Percentiles rank a stretch among this genome's conserved stretches.
These are phyloP conservation scores for Noccaea caerulescens DNA, from an alignment of 345 rosid genomes.

Conservation along the genomic window DNA sequence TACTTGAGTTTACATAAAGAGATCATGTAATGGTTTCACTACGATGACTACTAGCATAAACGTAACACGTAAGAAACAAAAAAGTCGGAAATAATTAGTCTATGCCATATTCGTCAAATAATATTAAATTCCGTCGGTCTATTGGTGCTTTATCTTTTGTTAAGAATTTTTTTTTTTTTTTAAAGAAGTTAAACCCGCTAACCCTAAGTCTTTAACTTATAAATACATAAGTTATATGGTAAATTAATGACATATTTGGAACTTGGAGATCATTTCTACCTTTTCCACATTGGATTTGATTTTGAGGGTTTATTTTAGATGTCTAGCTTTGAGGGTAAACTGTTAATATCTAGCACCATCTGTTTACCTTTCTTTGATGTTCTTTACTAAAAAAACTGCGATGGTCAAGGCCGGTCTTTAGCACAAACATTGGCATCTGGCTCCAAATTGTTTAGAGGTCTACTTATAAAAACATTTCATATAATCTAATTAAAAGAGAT, in stretches of 20 bases:
- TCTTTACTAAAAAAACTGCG: neutral
- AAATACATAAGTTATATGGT: neutral
- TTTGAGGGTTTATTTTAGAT: neutral
- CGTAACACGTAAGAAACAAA: too few species aligned
- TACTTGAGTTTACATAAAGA: too few species aligned
- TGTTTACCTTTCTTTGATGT: neutral
- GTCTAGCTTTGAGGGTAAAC: neutral
- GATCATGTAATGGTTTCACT: too few species aligned
- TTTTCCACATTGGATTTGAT: neutral
- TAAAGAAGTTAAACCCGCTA: neutral
- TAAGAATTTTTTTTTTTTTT: too few species aligned
- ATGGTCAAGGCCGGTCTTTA: neutral
- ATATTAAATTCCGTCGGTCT: neutral
- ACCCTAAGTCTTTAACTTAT: neutral
- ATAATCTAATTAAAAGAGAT: neutral
- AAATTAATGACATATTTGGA: neutral
- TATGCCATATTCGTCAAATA: neutral
- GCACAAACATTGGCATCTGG: neutral
- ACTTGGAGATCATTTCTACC: slow-evolving; percentile 2
- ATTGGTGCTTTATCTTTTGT: neutral
- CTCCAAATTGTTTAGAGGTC: neutral
- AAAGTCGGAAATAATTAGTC: neutral
- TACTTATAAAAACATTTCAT: neutral
- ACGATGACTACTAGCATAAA: too few species aligned
- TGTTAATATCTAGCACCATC: neutral